Conservation (phyloP, 2,329 filamentous ascomycete genomes). For the Hypocreales sp. region DNA sequence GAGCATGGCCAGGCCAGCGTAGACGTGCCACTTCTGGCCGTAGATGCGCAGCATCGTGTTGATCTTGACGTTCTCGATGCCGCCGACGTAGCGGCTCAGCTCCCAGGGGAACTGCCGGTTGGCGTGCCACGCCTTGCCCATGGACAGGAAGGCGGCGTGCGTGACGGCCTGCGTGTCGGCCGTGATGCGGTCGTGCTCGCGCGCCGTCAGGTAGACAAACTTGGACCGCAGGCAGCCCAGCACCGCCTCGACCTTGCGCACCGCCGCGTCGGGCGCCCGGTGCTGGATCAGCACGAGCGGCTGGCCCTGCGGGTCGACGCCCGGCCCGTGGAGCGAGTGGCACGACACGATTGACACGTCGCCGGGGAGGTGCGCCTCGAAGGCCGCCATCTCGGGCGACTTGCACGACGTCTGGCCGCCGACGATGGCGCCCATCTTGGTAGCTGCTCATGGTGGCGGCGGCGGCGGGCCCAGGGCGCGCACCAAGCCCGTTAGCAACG, state of each 20-base stretch:
- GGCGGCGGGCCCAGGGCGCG: no score
- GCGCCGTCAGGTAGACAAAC: constrained; percentile 73
- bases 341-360: constrained; percentile 93
- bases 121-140: constrained; percentile 96
- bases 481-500: no score
- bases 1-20: constrained; percentile 89
- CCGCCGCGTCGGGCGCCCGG: constrained; percentile 61
- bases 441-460: no score
- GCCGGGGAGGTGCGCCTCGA: constrained; percentile 70
- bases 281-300: constrained; percentile 91
- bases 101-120: constrained; percentile 97
- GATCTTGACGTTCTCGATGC: constrained; percentile 98
- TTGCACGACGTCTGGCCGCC: constrained; percentile 98
- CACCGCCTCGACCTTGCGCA: constrained; percentile 65
- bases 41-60: constrained; percentile 97
- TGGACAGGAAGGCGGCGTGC: constrained; percentile 89
- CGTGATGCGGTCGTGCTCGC: constrained; percentile 89
- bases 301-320: constrained; percentile 75
- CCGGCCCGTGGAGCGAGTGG: constrained; percentile 90
- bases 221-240: constrained; percentile 74
- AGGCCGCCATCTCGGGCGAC: constrained; percentile 85
- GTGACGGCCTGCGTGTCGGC: constrained; percentile 97
- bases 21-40: constrained; percentile 98
- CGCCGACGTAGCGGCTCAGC: constrained; percentile 83
- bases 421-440: constrained; percentile 87